Percentiles rank a stretch among this genome's conserved stretches.
Conservation (phyloP, 495 filamentous ascomycete species). For the Neurospora hispaniola region DNA sequence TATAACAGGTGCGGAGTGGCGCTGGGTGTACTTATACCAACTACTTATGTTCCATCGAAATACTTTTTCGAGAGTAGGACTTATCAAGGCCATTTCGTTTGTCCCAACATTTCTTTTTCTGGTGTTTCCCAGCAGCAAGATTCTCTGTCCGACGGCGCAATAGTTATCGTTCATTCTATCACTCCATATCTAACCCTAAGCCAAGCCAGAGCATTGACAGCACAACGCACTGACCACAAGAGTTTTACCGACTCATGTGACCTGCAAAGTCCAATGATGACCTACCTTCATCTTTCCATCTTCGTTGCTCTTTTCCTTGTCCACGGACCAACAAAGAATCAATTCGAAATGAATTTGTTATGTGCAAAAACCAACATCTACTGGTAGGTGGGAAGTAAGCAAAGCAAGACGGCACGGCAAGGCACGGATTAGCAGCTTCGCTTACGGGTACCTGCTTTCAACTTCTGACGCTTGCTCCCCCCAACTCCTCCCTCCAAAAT, state of each 20-base stretch:
- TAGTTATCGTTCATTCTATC: too few species aligned
- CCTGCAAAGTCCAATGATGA: not conserved
- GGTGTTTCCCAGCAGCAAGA: too few species aligned
- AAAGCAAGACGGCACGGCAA: not conserved
- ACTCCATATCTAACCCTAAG: too few species aligned
- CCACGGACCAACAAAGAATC: not conserved
- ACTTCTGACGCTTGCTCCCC: not conserved
- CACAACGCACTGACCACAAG: too few species aligned
- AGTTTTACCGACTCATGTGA: too few species aligned
- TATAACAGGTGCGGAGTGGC: not conserved
- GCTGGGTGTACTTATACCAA: not conserved
- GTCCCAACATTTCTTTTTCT: too few species aligned
- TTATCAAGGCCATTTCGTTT: too few species aligned
- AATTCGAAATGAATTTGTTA: not conserved
- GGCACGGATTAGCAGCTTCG: not conserved
- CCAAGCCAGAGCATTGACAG: too few species aligned
- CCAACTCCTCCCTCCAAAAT: not conserved
- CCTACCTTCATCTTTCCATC: not conserved
- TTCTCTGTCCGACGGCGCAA: too few species aligned
- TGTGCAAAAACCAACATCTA: not conserved
- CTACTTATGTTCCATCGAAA: accelerated
- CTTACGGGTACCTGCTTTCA: not conserved
- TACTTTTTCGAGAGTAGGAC: not conserved
- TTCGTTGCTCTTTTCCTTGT: not conserved
- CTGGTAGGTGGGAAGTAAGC: not conserved